Percentiles rank a stretch among this genome's conserved stretches.
Evolutionary conservation across 2,329 filamentous ascomycete genomes (phyloP).

Genomic region (Beauveria medogensis): DNA sequence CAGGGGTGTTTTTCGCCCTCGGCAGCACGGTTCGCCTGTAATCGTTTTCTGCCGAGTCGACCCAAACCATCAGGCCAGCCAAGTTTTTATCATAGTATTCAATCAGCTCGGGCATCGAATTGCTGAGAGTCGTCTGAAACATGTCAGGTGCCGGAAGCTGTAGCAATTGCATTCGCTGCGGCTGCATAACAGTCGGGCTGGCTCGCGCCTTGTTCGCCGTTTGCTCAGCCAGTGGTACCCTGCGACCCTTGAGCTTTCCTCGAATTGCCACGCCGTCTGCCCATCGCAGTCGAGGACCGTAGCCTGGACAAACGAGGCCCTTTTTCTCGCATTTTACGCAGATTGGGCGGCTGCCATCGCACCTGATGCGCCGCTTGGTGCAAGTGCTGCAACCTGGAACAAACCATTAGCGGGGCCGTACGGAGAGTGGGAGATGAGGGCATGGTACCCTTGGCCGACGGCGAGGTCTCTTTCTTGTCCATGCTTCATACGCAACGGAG

Average conservation of each 20-base stretch:
- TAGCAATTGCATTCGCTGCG: not conserved
- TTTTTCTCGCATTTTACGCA: conserved; percentile 23
- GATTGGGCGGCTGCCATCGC: conserved; percentile 18
- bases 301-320: conserved; percentile 21
- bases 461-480: not conserved
- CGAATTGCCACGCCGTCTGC: conserved; percentile 21
- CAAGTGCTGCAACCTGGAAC: conserved; percentile 20
- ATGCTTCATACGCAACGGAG: not conserved
- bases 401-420: not conserved
- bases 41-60: conserved; percentile 22
- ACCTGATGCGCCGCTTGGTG: conserved; percentile 22
- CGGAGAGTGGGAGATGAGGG: not conserved
- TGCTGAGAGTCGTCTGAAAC: conserved; percentile 1
- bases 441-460: conserved; percentile 1
- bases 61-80: conserved; percentile 24
- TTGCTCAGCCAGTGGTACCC: conserved; percentile 12
- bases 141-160: not conserved
- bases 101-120: conserved; percentile 18
- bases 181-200: not conserved
- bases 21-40: conserved; percentile 21
- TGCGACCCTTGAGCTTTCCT: conserved; percentile 18
- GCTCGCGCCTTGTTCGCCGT: not conserved
- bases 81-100: conserved; percentile 23
- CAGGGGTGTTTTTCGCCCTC: conserved; percentile 19
- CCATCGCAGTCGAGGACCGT: conserved; percentile 21